phyloP scores from a whole-genome alignment of 495 filamentous ascomycete species.

The Pyrenula aspistea region DNA sequence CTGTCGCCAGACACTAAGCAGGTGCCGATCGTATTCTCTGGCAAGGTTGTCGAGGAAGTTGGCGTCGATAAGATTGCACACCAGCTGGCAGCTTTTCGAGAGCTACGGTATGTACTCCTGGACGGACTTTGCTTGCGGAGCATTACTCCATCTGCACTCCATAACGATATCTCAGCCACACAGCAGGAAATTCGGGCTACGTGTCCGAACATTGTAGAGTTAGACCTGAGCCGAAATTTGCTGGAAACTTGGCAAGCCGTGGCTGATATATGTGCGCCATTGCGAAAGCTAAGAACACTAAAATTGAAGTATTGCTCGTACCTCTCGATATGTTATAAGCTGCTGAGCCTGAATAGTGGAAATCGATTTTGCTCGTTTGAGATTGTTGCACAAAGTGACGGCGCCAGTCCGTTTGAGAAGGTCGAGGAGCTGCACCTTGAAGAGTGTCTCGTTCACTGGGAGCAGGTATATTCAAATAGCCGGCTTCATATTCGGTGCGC shows the following conservation, averaged over 20 bases:
- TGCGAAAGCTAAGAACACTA: constrained; percentile 50
- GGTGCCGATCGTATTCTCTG: constrained; percentile 56
- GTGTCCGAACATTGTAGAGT: constrained; percentile 56
- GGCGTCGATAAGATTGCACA: constrained; percentile 88
- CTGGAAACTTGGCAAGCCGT: constrained; percentile 55
- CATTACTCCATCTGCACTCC: constrained; percentile 23
- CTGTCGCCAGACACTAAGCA: constrained; percentile 16
- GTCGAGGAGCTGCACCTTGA: constrained; percentile 63
- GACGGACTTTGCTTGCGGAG: constrained; percentile 56
- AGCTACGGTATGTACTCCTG: constrained; percentile 69
- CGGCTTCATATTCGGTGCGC: neutral
- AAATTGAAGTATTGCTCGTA: constrained; percentile 48
- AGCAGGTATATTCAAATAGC: constrained; percentile 43
- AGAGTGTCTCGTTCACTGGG: constrained; percentile 60
- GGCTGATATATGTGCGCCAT: constrained; percentile 51
- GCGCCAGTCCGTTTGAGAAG: constrained; percentile 28
- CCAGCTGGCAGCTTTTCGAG: constrained; percentile 62
- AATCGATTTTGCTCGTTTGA: constrained; percentile 55
- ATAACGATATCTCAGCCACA: constrained; percentile 13
- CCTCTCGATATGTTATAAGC: neutral
- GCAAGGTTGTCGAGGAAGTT: constrained; percentile 86
- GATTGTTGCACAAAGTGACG: constrained; percentile 4
- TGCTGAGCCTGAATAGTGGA: constrained; percentile 35
- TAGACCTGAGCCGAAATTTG: constrained; percentile 81
- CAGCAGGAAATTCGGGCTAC: constrained; percentile 20